These are phyloP conservation scores for Ustilago vetiveriae DNA, from an alignment of 1,284 basidiomycete species.

Conservation along the genomic window DNA sequence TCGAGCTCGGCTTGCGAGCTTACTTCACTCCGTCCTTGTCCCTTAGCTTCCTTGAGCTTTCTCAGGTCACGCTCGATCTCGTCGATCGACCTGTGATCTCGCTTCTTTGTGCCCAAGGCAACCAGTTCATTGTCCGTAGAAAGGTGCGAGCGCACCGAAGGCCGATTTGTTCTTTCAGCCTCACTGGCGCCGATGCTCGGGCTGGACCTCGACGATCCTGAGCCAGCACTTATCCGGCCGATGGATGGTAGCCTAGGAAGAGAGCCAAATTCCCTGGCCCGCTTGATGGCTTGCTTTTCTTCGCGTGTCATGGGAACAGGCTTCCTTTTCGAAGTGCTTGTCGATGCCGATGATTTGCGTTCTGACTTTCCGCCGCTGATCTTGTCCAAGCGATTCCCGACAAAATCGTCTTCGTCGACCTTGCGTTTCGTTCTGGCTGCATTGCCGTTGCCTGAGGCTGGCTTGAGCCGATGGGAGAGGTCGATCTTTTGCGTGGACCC, in stretches of 20 bases:
- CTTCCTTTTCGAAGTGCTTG: slow-evolving; percentile 17
- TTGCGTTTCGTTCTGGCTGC: slow-evolving; percentile 24
- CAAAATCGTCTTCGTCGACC: slow-evolving; percentile 44
- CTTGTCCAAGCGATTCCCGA: slow-evolving; percentile 42
- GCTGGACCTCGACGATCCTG: slow-evolving; percentile 16
- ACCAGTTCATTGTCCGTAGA: slow-evolving; percentile 32
- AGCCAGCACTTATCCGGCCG: slow-evolving; percentile 4
- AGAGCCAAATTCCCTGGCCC: slow-evolving; percentile 41
- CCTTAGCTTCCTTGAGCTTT: slow-evolving; percentile 32
- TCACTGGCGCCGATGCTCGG: slow-evolving; percentile 13
- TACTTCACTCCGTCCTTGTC: slow-evolving; percentile 6
- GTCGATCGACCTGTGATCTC: slow-evolving; percentile 51
- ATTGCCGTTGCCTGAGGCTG: slow-evolving; percentile 5
- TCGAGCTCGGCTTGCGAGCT: slow-evolving; percentile 26
- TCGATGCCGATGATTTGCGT: slow-evolving; percentile 3
- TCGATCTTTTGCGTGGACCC: slow-evolving; percentile 41
- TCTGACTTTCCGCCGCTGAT: slow-evolving; percentile 6
- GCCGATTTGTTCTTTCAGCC: slow-evolving; percentile 5
- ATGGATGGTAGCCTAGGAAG: slow-evolving; percentile 21
- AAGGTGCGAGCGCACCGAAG: slow-evolving; percentile 7
- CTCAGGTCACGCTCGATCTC: slow-evolving; percentile 54
- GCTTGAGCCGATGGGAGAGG: slow-evolving; percentile 22
- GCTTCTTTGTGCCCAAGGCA: slow-evolving; percentile 45
- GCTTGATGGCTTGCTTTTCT: slow-evolving; percentile 47
- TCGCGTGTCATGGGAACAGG: slow-evolving; percentile 46